A percentile compares a stretch with the other conserved stretches of the same genome.
These are phyloP conservation scores for Podaxis sp. DNA, from an alignment of 768 basidiomycete genomes.

Conservation along the genomic window DNA sequence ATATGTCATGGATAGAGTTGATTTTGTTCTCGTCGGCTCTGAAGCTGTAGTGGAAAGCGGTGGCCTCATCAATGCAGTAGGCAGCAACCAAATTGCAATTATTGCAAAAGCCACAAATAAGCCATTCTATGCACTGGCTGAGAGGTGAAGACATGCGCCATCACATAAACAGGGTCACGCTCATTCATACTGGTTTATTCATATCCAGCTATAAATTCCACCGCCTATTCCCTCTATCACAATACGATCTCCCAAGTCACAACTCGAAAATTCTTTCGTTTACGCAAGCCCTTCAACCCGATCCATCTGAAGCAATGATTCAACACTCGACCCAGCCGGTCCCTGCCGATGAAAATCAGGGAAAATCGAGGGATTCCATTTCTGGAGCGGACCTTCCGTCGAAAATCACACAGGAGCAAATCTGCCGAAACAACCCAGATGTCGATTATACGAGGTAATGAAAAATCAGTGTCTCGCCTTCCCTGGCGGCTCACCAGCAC, in stretches of 20 bases:
- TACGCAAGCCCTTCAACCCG: slow-evolving; percentile 38
- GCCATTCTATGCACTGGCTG: slow-evolving; percentile 94
- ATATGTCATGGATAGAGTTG: slow-evolving; percentile 95
- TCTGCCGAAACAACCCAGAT: slow-evolving; percentile 79
- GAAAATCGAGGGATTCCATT: neutral
- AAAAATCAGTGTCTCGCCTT: neutral
- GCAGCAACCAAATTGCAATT: slow-evolving; percentile 95
- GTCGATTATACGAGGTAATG: slow-evolving; percentile 89
- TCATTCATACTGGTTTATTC: slow-evolving; percentile 19
- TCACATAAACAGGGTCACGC: slow-evolving; percentile 19
- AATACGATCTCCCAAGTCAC: slow-evolving; percentile 85
- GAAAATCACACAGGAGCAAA: slow-evolving; percentile 80
- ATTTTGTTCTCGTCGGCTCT: slow-evolving; percentile 93
- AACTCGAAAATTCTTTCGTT: slow-evolving; percentile 74
- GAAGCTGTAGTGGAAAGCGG: slow-evolving; percentile 99
- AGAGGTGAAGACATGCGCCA: slow-evolving; percentile 54
- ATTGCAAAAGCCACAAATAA: slow-evolving; percentile 93
- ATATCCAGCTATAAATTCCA: slow-evolving; percentile 90
- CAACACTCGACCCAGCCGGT: slow-evolving; percentile 7
- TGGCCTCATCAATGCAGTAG: slow-evolving; percentile 88
- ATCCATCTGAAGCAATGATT: slow-evolving; percentile 10
- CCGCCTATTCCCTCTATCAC: slow-evolving; percentile 90
- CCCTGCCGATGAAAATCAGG: neutral
- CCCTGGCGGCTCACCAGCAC: slow-evolving; percentile 14
- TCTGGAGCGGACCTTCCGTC: slow-evolving; percentile 25